Conservation (phyloP, 1,284 basidiomycete species). For the Pseudozyma tsukubaensis region DNA sequence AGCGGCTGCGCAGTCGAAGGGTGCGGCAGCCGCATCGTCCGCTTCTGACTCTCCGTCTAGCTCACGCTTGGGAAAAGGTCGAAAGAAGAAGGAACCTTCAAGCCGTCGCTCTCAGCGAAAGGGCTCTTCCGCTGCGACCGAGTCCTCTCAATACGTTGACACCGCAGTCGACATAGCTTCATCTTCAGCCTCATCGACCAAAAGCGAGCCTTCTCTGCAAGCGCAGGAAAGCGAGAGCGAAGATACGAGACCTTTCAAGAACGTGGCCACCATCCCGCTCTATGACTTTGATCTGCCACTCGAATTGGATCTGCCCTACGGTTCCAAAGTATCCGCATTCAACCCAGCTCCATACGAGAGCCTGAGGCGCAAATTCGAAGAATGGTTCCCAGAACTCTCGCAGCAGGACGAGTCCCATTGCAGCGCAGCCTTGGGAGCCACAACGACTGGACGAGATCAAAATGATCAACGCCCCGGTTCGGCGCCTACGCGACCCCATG, state of each 20-base stretch:
- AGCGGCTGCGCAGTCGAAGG: no score
- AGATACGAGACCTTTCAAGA: neutral
- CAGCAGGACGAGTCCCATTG: neutral
- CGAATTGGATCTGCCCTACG: constrained; percentile 21
- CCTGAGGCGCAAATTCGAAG: constrained; percentile 10
- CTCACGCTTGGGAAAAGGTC: no score
- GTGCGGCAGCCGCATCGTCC: no score
- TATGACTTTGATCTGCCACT: constrained; percentile 43
- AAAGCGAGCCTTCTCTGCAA: neutral
- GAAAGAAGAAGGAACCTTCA: no score
- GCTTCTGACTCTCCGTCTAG: no score
- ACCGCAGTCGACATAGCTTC: neutral
- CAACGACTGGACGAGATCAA: neutral
- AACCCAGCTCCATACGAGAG: constrained; percentile 23
- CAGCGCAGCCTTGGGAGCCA: neutral
- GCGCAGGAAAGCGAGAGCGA: neutral
- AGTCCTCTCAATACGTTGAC: neutral
- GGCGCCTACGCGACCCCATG: no score
- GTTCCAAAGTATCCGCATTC: constrained; percentile 21
- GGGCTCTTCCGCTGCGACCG: neutral
- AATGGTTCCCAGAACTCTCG: constrained; percentile 27
- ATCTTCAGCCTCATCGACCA: neutral
- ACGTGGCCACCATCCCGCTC: constrained; percentile 38
- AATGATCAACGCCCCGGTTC: neutral
- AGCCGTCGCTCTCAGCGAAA: neutral